Conservation (phyloP, 208 protist genomes). For the Naegleria lovaniensis region DNA sequence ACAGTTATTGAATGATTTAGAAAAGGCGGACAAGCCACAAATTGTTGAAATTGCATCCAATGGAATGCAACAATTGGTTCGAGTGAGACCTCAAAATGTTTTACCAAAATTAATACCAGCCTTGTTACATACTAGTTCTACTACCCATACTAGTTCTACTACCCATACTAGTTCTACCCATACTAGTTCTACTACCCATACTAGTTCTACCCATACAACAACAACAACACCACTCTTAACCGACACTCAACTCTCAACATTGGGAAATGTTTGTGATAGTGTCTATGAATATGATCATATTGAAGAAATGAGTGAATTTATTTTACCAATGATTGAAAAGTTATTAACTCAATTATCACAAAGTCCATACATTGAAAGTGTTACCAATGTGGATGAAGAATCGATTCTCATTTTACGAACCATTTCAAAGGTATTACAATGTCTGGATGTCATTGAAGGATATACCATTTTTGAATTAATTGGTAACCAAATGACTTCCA, state of each 20-base stretch:
- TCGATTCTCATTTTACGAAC: background rate
- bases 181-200: background rate
- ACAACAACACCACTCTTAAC: background rate
- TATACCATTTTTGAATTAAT: background rate
- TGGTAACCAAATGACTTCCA: background rate
- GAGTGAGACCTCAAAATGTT: background rate
- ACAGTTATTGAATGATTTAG: slow-evolving; percentile 4
- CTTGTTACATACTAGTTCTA: background rate
- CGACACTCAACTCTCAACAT: background rate
- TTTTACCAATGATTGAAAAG: background rate
- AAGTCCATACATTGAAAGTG: background rate
- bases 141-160: background rate
- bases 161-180: no score
- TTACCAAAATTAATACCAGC: slow-evolving; percentile 20
- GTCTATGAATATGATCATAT: background rate
- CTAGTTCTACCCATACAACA: no score
- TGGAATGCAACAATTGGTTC: slow-evolving; percentile 21
- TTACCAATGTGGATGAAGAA: background rate
- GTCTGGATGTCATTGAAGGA: background rate
- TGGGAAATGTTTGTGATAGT: background rate
- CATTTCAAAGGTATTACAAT: background rate
- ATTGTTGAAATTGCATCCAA: background rate
- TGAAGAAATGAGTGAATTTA: background rate
- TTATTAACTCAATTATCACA: background rate
- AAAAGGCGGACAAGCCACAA: background rate